A percentile compares a stretch with the other conserved stretches of the same genome.
phyloP scores from a whole-genome alignment of 148 eudicot genomes.

The Rhododendron kiyosumense region DNA sequence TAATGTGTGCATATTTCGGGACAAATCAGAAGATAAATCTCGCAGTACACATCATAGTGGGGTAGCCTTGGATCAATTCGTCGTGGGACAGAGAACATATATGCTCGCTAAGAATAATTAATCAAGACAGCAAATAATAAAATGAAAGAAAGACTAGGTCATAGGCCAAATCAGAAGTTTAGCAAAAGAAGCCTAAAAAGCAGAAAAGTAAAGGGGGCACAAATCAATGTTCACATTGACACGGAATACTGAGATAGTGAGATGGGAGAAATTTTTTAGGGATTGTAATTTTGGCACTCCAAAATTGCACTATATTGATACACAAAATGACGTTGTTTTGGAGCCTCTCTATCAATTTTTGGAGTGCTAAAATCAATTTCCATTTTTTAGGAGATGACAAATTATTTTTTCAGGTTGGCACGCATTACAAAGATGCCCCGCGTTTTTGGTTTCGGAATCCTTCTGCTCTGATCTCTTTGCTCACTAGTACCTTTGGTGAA shows the following conservation, averaged over 20 bases:
- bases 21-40: background rate
- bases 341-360: no score
- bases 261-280: background rate
- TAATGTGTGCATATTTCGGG: background rate
- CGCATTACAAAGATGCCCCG: constrained; percentile 10
- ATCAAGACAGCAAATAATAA: background rate
- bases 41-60: background rate
- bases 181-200: background rate
- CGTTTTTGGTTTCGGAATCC: background rate
- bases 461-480: background rate
- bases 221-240: background rate
- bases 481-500: background rate
- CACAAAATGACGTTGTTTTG: no score
- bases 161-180: background rate
- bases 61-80: background rate
- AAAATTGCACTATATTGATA: no score
- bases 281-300: no score
- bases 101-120: background rate
- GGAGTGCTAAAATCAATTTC: no score
- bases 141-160: background rate
- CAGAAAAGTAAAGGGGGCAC: background rate
- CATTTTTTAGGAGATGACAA: background rate
- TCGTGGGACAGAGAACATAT: background rate
- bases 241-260: background rate
- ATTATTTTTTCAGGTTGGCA: background rate